Evolutionary conservation across 768 basidiomycete species (phyloP).

Genomic region (Dacryopinax spathularia): DNA sequence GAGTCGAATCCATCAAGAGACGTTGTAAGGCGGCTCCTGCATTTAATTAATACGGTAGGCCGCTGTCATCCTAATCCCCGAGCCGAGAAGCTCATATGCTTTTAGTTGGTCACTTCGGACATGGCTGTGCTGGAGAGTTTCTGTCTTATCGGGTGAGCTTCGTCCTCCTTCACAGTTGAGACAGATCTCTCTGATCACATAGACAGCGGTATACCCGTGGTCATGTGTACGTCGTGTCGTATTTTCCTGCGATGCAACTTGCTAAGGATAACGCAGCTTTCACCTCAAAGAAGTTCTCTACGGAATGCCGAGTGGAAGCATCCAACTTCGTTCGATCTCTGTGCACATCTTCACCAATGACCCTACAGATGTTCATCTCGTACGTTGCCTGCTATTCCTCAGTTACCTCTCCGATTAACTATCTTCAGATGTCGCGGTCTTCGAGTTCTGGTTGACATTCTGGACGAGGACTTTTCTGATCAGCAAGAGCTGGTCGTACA

Average conservation of each 20-base stretch:
- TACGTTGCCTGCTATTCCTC: conserved; percentile 29
- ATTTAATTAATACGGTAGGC: conserved; percentile 75
- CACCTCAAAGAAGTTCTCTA: conserved; percentile 84
- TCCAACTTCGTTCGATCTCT: conserved; percentile 87
- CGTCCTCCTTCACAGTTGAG: conserved; percentile 56
- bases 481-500: conserved; percentile 84
- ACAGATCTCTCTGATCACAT: conserved; percentile 43
- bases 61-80: background rate
- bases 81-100: background rate
- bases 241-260: conserved; percentile 7
- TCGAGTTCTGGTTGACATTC: conserved; percentile 83
- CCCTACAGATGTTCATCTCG: conserved; percentile 98
- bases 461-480: conserved; percentile 90
- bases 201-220: conserved; percentile 5
- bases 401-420: background rate
- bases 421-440: conserved; percentile 72
- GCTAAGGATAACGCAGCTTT: conserved; percentile 41
- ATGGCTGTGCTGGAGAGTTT: conserved; percentile 84
- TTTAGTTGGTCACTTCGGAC: conserved; percentile 43
- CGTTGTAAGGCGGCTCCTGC: conserved; percentile 68
- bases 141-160: conserved; percentile 67
- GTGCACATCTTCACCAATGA: conserved; percentile 83
- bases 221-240: background rate
- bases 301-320: conserved; percentile 87
- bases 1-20: conserved; percentile 79